Conservation (phyloP, 129 eudicot species). For the Artemisia tridentata region DNA sequence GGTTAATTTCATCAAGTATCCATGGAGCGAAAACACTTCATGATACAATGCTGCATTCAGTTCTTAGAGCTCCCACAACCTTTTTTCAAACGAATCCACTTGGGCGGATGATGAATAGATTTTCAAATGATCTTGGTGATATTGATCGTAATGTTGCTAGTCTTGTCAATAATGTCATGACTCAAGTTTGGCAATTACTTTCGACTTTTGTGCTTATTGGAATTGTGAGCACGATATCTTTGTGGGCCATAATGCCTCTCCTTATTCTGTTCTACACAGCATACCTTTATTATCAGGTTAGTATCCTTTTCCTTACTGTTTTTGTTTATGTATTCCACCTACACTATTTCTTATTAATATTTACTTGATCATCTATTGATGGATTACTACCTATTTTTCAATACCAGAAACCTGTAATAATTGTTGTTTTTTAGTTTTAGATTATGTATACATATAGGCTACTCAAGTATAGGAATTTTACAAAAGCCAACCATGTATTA, state of each 20-base stretch:
- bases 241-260: slow-evolving; percentile 99
- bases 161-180: slow-evolving; percentile 56
- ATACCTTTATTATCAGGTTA: slow-evolving; percentile 92
- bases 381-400: slow-evolving; percentile 8
- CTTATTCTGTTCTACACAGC: slow-evolving; percentile 86
- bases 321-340: slow-evolving; percentile 5
- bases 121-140: slow-evolving; percentile 92
- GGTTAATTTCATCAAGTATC: slow-evolving; percentile 93
- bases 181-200: slow-evolving; percentile 76
- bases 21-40: slow-evolving; percentile 81
- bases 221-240: slow-evolving; percentile 85
- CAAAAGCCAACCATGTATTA: not conserved
- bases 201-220: slow-evolving; percentile 92
- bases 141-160: slow-evolving; percentile 86
- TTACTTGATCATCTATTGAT: not conserved
- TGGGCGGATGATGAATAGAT: slow-evolving; percentile 91
- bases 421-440: not conserved
- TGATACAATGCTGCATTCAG: slow-evolving; percentile 71
- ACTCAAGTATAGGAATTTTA: not conserved
- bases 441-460: not conserved
- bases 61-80: slow-evolving; percentile 90
- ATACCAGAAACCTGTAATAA: not conserved
- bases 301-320: slow-evolving; percentile 18
- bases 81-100: slow-evolving; percentile 90
- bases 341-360: not conserved